A percentile compares a stretch with the other conserved stretches of the same genome.
phyloP scores from a whole-genome alignment of 2,329 filamentous ascomycete genomes.

The Fusarium devonianum region DNA sequence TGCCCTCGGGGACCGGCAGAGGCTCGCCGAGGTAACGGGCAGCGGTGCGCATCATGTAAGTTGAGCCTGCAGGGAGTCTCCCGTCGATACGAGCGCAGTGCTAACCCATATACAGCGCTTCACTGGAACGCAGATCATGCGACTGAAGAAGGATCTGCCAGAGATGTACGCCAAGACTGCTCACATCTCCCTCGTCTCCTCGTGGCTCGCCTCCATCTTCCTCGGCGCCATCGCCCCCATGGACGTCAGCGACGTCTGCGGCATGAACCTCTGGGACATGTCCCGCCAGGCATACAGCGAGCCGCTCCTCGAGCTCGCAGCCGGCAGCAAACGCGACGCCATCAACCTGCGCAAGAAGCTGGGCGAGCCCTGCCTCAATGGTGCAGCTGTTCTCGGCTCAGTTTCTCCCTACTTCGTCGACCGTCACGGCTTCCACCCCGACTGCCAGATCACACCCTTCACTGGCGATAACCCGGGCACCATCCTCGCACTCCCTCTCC shows the following conservation, averaged over 20 bases:
- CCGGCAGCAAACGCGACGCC: conserved; percentile 67
- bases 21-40: conserved; percentile 81
- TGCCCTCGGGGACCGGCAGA: conserved; percentile 69
- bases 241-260: conserved; percentile 93
- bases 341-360: conserved; percentile 77
- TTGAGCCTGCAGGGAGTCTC: conserved; percentile 5
- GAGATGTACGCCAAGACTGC: conserved; percentile 81
- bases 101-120: conserved; percentile 69
- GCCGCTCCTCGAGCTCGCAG: conserved; percentile 76
- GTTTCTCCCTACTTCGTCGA: conserved; percentile 81
- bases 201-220: conserved; percentile 91
- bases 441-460: conserved; percentile 82
- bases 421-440: conserved; percentile 77
- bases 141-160: conserved; percentile 81
- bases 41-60: conserved; percentile 93
- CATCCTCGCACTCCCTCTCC: conserved; percentile 87
- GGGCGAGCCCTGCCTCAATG: conserved; percentile 80
- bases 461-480: conserved; percentile 97
- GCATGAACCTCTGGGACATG: conserved; percentile 97
- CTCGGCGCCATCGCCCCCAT: conserved; percentile 85
- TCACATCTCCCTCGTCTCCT: conserved; percentile 92
- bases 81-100: conserved; percentile 9
- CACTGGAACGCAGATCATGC: conserved; percentile 95
- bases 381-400: conserved; percentile 77
- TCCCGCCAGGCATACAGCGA: conserved; percentile 75